Base-by-base conservation (phyloP, 2,329 filamentous ascomycete species). In the Plenodomus lindquistii region DNA sequence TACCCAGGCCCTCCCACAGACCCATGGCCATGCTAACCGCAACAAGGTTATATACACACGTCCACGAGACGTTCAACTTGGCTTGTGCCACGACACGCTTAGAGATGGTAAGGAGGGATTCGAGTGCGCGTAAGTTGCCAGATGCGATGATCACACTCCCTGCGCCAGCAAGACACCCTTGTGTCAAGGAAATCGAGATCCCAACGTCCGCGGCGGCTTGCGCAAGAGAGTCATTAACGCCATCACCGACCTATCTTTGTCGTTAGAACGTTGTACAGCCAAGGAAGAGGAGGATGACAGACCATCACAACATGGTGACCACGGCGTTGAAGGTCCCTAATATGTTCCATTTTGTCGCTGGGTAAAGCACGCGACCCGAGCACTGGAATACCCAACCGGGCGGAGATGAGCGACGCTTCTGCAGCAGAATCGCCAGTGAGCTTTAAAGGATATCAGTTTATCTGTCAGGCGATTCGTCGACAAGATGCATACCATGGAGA, bases 131-230 rank as follows among this genome's bases (percentile, higher is more conserved):
- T 13, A 49, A 34, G 16, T 39, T 29, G 11, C 43, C 34, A 2
- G 50, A 49, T n/a, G 46, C 15, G 21, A 52, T 41, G 16, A 49
- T 19, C 6, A 52, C 46, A 29, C 42, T 52, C 2, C 36, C 45
- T 11, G 42, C 38, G 21, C 50, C 35, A 13, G 42, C 20, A n/a
- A 52, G 38, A 17, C 22, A 48, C 2, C 42, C 50, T 29, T 52
- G 50, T 10, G 42, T 35, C 5, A 39, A 35, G 8, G 50, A 52
- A 31, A 49, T 41, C n/a, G 42, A 49, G 10, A 52, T 24, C 10
- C 50, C 50, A 2, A 52, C 46, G 18, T 49, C 40, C 4, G 50
- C 50, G 24, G 24, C 37, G 18, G 42, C 46, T 29, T 49, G 45
- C 5, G 50, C 50, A 8, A 45, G 36, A 1, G 40, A 24, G 22